These are phyloP conservation scores for Aspergillus avenaceus DNA, from an alignment of 495 filamentous ascomycete genomes.

Conservation along the genomic window DNA sequence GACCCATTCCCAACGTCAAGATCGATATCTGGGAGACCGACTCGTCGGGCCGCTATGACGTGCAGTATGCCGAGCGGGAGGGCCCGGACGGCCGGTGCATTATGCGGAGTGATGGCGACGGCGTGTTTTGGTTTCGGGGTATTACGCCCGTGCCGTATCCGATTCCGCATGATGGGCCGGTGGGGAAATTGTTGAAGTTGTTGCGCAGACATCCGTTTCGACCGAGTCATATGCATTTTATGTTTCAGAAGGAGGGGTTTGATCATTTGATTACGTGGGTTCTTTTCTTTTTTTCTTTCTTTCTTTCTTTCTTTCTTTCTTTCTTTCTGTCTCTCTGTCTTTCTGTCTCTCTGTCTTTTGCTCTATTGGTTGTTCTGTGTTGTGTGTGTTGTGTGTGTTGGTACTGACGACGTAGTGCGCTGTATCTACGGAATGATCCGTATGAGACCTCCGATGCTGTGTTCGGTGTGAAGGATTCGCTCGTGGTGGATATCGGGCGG, in stretches of 20 bases:
- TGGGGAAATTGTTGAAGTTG: constrained; percentile 69
- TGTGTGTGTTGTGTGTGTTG: constrained; percentile 4
- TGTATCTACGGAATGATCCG: constrained; percentile 79
- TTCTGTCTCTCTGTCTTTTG: too few relatives aligned
- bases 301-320: constrained; percentile 1
- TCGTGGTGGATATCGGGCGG: constrained; percentile 67
- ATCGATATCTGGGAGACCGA: constrained; percentile 97
- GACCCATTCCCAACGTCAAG: constrained; percentile 64
- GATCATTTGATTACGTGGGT: constrained; percentile 83
- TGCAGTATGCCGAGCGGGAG: constrained; percentile 68
- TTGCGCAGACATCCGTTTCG: constrained; percentile 75
- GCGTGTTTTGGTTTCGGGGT: constrained; percentile 83
- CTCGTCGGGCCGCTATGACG: constrained; percentile 81
- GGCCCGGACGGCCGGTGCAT: constrained; percentile 79
- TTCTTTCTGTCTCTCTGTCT: too few relatives aligned
- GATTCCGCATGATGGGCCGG: constrained; percentile 86
- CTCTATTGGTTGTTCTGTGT: too few relatives aligned
- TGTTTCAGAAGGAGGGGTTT: constrained; percentile 84
- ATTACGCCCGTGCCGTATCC: constrained; percentile 87
- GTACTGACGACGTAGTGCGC: constrained; percentile 44
- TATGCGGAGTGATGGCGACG: constrained; percentile 65
- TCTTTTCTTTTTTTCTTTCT: constrained; percentile 1
- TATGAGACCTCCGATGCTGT: constrained; percentile 91
- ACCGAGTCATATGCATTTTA: constrained; percentile 91
- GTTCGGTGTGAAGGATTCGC: constrained; percentile 85